Evolutionary conservation across 495 filamentous ascomycete genomes (phyloP), one percentile per base, ranked within the genome.

Genomic region (Penicillium lagena): DNA sequence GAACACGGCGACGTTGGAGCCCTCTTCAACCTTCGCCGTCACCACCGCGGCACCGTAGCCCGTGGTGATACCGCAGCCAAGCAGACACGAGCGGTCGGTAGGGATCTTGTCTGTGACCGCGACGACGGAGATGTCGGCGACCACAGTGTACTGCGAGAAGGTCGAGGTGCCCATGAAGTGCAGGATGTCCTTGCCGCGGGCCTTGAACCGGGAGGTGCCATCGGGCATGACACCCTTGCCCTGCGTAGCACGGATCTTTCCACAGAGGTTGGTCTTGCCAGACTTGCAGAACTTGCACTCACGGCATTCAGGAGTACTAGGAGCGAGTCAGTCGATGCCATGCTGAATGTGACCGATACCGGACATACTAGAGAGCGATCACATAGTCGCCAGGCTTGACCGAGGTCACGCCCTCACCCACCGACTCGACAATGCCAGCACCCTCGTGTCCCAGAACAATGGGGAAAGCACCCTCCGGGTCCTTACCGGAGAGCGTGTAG

Each of bases 271-370:
- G 55, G 93, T 98, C 83, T 98, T 98, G 73, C 89, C 90, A 41
- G 91, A 96, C 66, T 84, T 87, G 84, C 93, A 98, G 82, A 98
- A 97, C 71, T 98, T 98, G 83, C 93, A 98, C 63, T 96, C 90
- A 40, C 75, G 68, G 76, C 93, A 98, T 74, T 98, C 93, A 46
- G 93, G 94, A 22, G 90, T 96, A 76, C 88, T 95, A 56, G 7
- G 46, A 37, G 30, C 39, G 22, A 22, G 22, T 45, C 8, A 37
- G 43, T 39, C 27, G 36, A 33, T 5, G 35, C 6, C 38, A 11
- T 22, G 35, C 35, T 11, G 10, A 7, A 35, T 32, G 9, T n/a
- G 17, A 9, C 9, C 2, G 22, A 47, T 27, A 35, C 14, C 12
- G 17, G 9, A 56, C 63, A 12, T 84, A 93, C 88, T 98, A 98